phyloP scores from a whole-genome alignment of 805 yeast species.

The Ogataea haglerorum region DNA sequence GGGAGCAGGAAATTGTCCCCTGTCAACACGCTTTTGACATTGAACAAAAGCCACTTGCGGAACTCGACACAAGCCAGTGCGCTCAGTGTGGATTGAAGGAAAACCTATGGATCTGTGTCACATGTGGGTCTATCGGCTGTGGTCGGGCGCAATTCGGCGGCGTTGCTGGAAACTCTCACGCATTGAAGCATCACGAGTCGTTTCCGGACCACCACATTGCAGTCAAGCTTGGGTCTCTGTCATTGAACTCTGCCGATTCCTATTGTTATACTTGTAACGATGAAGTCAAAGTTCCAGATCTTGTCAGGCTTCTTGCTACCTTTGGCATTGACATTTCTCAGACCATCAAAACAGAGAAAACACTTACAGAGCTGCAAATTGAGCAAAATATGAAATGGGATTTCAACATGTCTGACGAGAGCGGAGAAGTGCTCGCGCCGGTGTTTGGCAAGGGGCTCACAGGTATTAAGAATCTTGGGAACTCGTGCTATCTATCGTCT shows the following conservation, averaged over 20 bases:
- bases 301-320: constrained; percentile 44
- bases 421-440: constrained; percentile 62
- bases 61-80: constrained; percentile 44
- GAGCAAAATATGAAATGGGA: constrained; percentile 95
- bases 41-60: constrained; percentile 33
- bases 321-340: constrained; percentile 66
- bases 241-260: constrained; percentile 75
- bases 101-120: constrained; percentile 89
- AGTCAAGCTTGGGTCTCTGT: constrained; percentile 84
- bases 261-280: constrained; percentile 89
- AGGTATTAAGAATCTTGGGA: constrained; percentile 87
- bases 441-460: constrained; percentile 75
- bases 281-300: constrained; percentile 72
- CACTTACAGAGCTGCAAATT: constrained; percentile 81
- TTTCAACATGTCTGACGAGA: constrained; percentile 69
- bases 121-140: constrained; percentile 91
- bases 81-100: constrained; percentile 58
- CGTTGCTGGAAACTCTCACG: constrained; percentile 91
- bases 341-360: constrained; percentile 75
- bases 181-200: constrained; percentile 61
- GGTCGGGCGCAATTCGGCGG: constrained; percentile 95
- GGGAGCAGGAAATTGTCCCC: constrained; percentile 85
- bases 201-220: constrained; percentile 70
- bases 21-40: constrained; percentile 74
- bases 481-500: constrained; percentile 86